phyloP scores from a whole-genome alignment of 257 asterid genomes.

The Fraxinus excelsior region DNA sequence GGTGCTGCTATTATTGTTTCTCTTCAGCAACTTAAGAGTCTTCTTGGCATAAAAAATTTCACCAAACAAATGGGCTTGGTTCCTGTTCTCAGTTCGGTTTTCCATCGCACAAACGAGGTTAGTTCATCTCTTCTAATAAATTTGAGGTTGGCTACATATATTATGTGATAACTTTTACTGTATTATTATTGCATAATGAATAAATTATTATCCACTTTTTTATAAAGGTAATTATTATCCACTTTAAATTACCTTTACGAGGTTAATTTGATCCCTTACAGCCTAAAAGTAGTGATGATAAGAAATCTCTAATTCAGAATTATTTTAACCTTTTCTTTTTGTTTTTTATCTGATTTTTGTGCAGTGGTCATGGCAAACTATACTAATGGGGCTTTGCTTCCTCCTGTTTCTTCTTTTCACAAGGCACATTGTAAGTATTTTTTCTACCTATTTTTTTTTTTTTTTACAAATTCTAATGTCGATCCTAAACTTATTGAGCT shows the following conservation, averaged over 20 bases:
- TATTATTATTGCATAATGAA: too few species aligned
- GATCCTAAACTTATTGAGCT: neutral
- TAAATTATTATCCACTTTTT: too few species aligned
- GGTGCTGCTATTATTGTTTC: conserved; percentile 95
- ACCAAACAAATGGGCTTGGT: conserved; percentile 75
- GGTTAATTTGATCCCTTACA: too few species aligned
- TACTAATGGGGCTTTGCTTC: conserved; percentile 84
- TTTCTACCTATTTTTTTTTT: neutral
- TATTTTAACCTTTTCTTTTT: neutral
- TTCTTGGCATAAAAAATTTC: conserved; percentile 70
- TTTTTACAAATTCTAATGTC: neutral
- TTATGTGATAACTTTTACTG: too few species aligned
- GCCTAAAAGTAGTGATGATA: neutral
- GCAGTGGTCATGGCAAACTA: conserved; percentile 99
- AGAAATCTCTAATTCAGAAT: too few species aligned
- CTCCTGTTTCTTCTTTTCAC: conserved; percentile 65
- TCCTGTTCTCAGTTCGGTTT: conserved; percentile 75
- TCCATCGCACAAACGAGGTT: conserved; percentile 53
- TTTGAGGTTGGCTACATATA: neutral
- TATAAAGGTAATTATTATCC: too few species aligned
- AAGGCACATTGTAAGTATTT: conserved; percentile 68
- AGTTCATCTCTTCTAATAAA: neutral
- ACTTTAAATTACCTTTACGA: too few species aligned
- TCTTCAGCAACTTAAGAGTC: conserved; percentile 78
- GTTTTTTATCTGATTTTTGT: conserved; percentile 23